Base-by-base conservation (phyloP, 768 basidiomycete species). In the Austroboletus eburneus region DNA sequence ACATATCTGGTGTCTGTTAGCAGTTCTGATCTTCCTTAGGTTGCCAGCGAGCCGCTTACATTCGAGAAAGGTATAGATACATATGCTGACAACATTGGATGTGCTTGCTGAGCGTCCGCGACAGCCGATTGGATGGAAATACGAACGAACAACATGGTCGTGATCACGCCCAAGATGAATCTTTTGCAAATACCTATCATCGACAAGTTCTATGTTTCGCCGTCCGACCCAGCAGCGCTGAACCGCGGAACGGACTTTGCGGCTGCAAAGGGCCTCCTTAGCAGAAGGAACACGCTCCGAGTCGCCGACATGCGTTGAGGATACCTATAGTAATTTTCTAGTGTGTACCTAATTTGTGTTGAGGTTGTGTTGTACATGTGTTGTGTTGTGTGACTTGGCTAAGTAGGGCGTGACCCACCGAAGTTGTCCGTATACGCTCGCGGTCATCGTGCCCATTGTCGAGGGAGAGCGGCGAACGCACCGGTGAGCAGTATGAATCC, bases 41-140 rank as follows among this genome's bases (percentile, higher is more conserved):
- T 91, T 64, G 88, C 87, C 9, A 90, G 87, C 55, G 95, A 98
- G 57, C 96, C 96, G 1, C 69, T 99, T 37, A 99, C 96, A 1
- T 99, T 98, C 57, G 95, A 99, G 70, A 78, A 93, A 76, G 88
- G 88, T 87, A 43, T 17, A 66, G 51, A 21, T 23, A 20, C 29
- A 40, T 23, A 42, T 25, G 40, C 17, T 21, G 21, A 14, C 20
- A 25, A 33, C 16, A 33, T 13, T 29, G 41, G 17, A 10, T 41
- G 27, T 23, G 30, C n/a, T n/a, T 16, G 23, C 39, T 49, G 32
- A 38, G 35, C 9, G 7, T 20, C 33, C 18, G 18, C 30, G 16
- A 40, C 25, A 66, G 91, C 91, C 42, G 96, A 99, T 65, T 99
- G 96, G 96, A 94, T 97, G 86, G 96, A 97, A 66, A 94, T 99